Evolutionary conservation across 2,329 filamentous ascomycete species (phyloP).

Genomic region (Penicillium sp.): DNA sequence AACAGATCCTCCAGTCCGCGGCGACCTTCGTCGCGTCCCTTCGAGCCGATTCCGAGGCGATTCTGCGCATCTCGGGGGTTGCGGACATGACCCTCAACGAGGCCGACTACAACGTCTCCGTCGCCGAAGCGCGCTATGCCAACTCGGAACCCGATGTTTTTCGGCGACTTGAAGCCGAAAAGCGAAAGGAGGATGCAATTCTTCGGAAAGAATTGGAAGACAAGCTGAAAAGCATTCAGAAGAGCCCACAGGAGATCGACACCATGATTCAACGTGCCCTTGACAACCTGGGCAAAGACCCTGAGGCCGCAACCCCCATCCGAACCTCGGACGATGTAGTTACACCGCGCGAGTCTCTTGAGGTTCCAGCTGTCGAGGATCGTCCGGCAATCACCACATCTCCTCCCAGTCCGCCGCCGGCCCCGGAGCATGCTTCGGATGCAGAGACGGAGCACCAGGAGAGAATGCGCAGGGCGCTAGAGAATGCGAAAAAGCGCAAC

Average conservation of each 20-base stretch:
- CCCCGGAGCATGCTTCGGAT: conserved; percentile 8
- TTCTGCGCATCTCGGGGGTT: conserved; percentile 44
- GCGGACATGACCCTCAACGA: conserved; percentile 49
- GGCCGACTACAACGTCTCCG: conserved; percentile 50
- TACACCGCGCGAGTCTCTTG: conserved; percentile 9
- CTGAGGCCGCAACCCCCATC: conserved; percentile 5
- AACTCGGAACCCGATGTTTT: conserved; percentile 41
- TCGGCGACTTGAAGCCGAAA: conserved; percentile 41
- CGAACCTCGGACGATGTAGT: background rate
- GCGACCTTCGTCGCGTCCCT: conserved; percentile 38
- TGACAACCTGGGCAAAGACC: conserved; percentile 29
- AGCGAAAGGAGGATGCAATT: conserved; percentile 46
- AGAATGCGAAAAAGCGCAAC: conserved; percentile 52
- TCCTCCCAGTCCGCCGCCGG: conserved; percentile 6
- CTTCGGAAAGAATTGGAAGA: conserved; percentile 40
- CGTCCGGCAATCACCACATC: conserved; percentile 25
- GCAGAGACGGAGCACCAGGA: conserved; percentile 43
- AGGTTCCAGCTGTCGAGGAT: conserved; percentile 19
- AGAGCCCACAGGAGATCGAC: conserved; percentile 35
- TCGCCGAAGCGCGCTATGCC: conserved; percentile 47
- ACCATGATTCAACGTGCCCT: conserved; percentile 38
- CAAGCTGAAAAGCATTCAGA: conserved; percentile 40
- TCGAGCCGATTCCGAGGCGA: conserved; percentile 42
- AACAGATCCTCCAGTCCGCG: conserved; percentile 37
- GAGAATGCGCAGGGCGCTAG: conserved; percentile 47